A percentile compares a stretch with the other conserved stretches of the same genome.
These are phyloP conservation scores for Aspergillus amoenus DNA, from an alignment of 2,329 filamentous ascomycete genomes.

Conservation along the genomic window DNA sequence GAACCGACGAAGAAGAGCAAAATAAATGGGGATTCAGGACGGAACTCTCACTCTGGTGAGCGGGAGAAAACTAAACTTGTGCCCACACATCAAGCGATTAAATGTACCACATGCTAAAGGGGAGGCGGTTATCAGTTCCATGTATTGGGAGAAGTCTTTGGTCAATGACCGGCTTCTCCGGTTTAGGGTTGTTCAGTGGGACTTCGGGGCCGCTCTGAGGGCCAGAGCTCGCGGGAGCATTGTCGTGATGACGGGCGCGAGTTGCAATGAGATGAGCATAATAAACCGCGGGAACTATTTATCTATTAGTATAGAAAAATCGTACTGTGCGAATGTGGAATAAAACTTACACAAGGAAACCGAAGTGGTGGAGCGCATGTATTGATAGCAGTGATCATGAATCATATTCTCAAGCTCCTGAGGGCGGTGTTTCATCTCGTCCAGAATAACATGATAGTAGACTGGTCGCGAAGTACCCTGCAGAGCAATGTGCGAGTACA, in stretches of 20 bases:
- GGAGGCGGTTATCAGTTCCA: constrained; percentile 27
- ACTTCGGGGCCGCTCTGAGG: constrained; percentile 41
- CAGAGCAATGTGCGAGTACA: constrained; percentile 73
- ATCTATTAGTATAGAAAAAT: background rate
- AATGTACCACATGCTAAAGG: constrained; percentile 44
- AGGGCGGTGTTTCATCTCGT: constrained; percentile 69
- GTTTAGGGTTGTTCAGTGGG: constrained; percentile 32
- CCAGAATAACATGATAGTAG: constrained; percentile 84
- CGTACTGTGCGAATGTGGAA: background rate
- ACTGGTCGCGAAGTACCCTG: constrained; percentile 92
- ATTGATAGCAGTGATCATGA: constrained; percentile 94
- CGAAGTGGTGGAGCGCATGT: constrained; percentile 85
- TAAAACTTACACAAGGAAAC: constrained; percentile 66
- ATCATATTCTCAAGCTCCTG: constrained; percentile 81
- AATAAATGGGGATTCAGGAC: background rate
- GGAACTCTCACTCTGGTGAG: background rate
- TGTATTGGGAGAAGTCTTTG: constrained; percentile 36
- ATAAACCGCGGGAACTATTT: constrained; percentile 74
- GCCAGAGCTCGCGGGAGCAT: constrained; percentile 41
- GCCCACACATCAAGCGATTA: constrained; percentile 7
- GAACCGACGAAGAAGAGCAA: background rate
- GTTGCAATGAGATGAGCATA: constrained; percentile 89
- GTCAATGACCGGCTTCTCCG: constrained; percentile 30
- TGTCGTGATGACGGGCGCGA: constrained; percentile 75
- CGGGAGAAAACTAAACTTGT: background rate